phyloP scores from a whole-genome alignment of 768 basidiomycete species.

The Mycena galericulata region DNA sequence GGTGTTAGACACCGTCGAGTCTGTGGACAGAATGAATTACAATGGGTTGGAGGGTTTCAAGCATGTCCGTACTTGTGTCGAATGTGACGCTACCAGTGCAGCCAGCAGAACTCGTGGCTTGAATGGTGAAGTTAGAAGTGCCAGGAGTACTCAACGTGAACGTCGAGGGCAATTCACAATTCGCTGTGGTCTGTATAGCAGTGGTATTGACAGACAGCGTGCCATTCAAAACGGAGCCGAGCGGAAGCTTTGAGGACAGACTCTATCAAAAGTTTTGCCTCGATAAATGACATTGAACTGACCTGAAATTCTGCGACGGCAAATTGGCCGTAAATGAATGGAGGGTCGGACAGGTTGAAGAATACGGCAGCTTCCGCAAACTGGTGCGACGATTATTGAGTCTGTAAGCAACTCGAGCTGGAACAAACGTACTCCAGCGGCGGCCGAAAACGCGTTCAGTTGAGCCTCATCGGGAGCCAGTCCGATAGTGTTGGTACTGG shows the following conservation, averaged over 20 bases:
- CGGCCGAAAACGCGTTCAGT: constrained; percentile 67
- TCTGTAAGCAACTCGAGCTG: background rate
- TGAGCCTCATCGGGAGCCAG: constrained; percentile 56
- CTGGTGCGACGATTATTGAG: constrained; percentile 13
- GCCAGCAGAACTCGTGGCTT: constrained; percentile 60
- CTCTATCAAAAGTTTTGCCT: background rate
- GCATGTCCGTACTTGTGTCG: constrained; percentile 41
- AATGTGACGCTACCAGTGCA: constrained; percentile 57
- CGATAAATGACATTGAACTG: constrained; percentile 22
- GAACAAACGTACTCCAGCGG: constrained; percentile 61
- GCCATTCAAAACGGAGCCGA: constrained; percentile 60
- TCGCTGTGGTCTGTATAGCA: constrained; percentile 58
- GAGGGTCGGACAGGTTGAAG: constrained; percentile 64
- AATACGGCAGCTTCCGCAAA: constrained; percentile 60
- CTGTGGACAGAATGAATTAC: background rate
- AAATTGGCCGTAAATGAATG: constrained; percentile 66
- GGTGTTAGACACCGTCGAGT: constrained; percentile 4
- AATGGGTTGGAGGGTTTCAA: no score
- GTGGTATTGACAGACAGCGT: constrained; percentile 65
- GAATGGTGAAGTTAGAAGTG: constrained; percentile 49
- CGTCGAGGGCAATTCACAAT: constrained; percentile 57
- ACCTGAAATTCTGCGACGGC: constrained; percentile 66
- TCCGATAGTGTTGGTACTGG: constrained; percentile 53
- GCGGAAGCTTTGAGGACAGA: constrained; percentile 52
- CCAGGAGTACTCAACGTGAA: constrained; percentile 38